These are phyloP conservation scores for Trametes elegans DNA, from an alignment of 768 basidiomycete genomes.

Conservation along the genomic window DNA sequence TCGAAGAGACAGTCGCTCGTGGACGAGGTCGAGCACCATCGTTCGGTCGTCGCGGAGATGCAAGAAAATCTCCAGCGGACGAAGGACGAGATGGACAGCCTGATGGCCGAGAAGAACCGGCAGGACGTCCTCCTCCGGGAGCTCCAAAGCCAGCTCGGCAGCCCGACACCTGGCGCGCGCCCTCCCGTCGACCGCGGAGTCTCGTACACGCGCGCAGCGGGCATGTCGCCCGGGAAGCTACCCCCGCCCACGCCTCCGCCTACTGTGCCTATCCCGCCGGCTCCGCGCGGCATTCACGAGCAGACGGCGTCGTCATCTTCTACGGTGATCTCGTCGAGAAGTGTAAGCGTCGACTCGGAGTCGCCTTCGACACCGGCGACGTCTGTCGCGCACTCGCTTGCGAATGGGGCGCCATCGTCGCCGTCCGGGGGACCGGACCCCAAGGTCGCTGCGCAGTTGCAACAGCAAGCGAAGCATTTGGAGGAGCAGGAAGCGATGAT, in stretches of 20 bases:
- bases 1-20: constrained; percentile 74
- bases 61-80: constrained; percentile 75
- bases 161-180: constrained; percentile 44
- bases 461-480: constrained; percentile 71
- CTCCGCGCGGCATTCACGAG: constrained; percentile 57
- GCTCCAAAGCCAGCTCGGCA: constrained; percentile 69
- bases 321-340: constrained; percentile 54
- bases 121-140: constrained; percentile 74
- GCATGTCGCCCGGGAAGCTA: constrained; percentile 67
- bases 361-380: constrained; percentile 63
- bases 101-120: constrained; percentile 69
- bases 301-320: constrained; percentile 54
- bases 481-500: constrained; percentile 90
- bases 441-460: constrained; percentile 58
- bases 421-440: constrained; percentile 42
- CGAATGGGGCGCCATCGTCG: constrained; percentile 32
- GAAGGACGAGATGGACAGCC: constrained; percentile 78
- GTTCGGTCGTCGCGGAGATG: constrained; percentile 70
- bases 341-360: constrained; percentile 62
- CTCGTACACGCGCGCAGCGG: constrained; percentile 49
- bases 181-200: constrained; percentile 39
- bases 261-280: constrained; percentile 79
- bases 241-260: constrained; percentile 90
- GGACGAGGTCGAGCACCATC: constrained; percentile 75
- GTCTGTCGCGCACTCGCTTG: constrained; percentile 33